phyloP scores from a whole-genome alignment of 495 filamentous ascomycete genomes.

The Amphirosellinia nigrospora region DNA sequence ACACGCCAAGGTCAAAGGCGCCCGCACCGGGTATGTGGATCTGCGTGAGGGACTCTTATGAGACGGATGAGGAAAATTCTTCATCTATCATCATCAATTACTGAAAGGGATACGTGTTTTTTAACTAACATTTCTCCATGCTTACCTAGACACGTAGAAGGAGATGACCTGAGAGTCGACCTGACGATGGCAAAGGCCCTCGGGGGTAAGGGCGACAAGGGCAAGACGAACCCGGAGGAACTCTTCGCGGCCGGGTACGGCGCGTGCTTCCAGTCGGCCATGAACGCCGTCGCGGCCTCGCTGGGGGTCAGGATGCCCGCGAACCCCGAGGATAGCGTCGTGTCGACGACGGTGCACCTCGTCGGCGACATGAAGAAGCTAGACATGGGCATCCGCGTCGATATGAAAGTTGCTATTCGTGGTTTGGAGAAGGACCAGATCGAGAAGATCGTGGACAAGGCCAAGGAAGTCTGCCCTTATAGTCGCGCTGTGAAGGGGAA shows the following conservation, averaged over 20 bases:
- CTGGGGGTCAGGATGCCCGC: conserved; percentile 21
- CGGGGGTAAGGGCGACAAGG: conserved; percentile 18
- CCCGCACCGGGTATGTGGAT: conserved; percentile 24
- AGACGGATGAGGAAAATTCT: background rate
- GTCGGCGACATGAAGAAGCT: conserved; percentile 28
- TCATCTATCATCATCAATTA: background rate
- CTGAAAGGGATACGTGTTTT: background rate
- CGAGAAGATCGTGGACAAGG: conserved; percentile 22
- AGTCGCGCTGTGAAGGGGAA: conserved; percentile 27
- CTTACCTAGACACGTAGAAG: conserved; percentile 19
- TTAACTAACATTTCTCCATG: background rate
- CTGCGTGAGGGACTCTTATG: background rate
- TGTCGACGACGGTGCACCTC: conserved; percentile 24
- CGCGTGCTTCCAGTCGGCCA: conserved; percentile 26
- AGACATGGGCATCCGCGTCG: conserved; percentile 24
- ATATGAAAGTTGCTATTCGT: conserved; percentile 19
- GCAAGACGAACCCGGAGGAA: conserved; percentile 29
- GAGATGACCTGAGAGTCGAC: conserved; percentile 23
- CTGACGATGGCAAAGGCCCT: conserved; percentile 28
- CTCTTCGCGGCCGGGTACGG: conserved; percentile 29
- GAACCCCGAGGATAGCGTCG: conserved; percentile 21
- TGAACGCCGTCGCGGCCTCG: conserved; percentile 23
- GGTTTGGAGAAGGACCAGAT: conserved; percentile 19
- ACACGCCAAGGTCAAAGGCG: conserved; percentile 22
- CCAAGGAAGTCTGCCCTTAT: conserved; percentile 25